These are phyloP conservation scores for Cicer bijugum DNA, from an alignment of 306 rosid species.

Conservation along the genomic window DNA sequence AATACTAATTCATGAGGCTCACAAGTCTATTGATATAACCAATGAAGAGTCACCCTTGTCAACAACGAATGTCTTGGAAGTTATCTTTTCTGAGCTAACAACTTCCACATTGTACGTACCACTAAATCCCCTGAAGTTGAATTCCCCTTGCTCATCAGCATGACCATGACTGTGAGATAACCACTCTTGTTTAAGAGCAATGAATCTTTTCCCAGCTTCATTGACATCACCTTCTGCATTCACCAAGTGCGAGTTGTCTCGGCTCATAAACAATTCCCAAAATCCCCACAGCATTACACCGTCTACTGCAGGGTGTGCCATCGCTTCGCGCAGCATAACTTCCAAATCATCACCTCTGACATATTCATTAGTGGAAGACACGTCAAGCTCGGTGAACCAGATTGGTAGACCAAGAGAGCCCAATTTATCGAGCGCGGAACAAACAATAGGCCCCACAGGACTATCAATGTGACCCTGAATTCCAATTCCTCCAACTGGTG, in stretches of 20 bases:
- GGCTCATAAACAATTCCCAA: constrained; percentile 89
- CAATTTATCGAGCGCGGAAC: constrained; percentile 71
- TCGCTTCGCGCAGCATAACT: constrained; percentile 77
- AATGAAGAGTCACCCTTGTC: constrained; percentile 72
- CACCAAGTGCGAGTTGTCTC: constrained; percentile 75
- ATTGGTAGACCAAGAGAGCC: constrained; percentile 79
- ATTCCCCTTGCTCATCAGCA: constrained; percentile 60
- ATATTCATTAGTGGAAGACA: constrained; percentile 71
- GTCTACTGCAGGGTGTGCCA: constrained; percentile 77
- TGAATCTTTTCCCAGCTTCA: constrained; percentile 74
- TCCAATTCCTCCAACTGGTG: constrained; percentile 86
- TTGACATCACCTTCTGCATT: constrained; percentile 87
- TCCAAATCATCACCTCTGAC: constrained; percentile 86
- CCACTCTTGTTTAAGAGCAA: constrained; percentile 81
- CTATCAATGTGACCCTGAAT: constrained; percentile 88
- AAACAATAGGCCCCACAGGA: constrained; percentile 85
- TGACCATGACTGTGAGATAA: constrained; percentile 65
- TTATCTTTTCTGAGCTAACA: constrained; percentile 49
- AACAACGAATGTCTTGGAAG: constrained; percentile 72
- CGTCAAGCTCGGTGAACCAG: constrained; percentile 94
- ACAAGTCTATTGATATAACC: constrained; percentile 60
- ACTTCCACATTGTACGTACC: constrained; percentile 76
- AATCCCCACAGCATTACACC: constrained; percentile 93
- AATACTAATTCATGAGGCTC: constrained; percentile 28
- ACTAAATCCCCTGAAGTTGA: constrained; percentile 77